phyloP scores from a whole-genome alignment of 2,329 filamentous ascomycete genomes.

The Xylaria sp. region DNA sequence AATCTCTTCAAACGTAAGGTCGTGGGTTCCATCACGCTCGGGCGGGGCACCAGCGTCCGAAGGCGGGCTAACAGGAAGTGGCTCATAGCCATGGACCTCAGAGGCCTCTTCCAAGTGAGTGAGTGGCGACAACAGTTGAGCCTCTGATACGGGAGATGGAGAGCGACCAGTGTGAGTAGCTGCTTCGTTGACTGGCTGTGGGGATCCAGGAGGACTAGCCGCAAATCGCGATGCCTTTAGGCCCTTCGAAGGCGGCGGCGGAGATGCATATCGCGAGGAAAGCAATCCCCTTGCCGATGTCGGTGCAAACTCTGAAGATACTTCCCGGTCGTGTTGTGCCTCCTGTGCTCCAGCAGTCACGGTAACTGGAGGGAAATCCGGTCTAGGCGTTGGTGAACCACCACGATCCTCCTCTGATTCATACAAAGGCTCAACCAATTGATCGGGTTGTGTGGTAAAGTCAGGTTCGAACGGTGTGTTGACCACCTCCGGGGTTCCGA shows the following conservation, averaged over 20 bases:
- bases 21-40: conserved; percentile 38
- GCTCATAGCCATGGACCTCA: conserved; percentile 43
- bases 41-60: conserved; percentile 36
- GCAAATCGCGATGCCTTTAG: conserved; percentile 56
- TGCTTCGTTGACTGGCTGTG: conserved; percentile 49
- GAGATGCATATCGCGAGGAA: conserved; percentile 44
- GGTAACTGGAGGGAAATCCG: conserved; percentile 33
- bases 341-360: conserved; percentile 28
- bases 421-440: conserved; percentile 30
- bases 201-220: conserved; percentile 47
- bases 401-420: conserved; percentile 41
- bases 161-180: conserved; percentile 53
- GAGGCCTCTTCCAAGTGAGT: conserved; percentile 30
- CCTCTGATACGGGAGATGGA: conserved; percentile 45
- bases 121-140: conserved; percentile 6
- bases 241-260: conserved; percentile 45
- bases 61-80: conserved; percentile 41
- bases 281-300: conserved; percentile 35
- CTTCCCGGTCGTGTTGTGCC: conserved; percentile 8
- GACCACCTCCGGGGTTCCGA: conserved; percentile 42
- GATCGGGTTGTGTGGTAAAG: conserved; percentile 35
- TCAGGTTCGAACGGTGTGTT: conserved; percentile 39
- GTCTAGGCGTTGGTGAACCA: conserved; percentile 43
- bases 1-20: conserved; percentile 78
- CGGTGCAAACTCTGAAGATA: conserved; percentile 31